Evolutionary conservation across 805 yeast species (phyloP), one percentile per base, ranked within the genome.

Genomic region (Metschnikowia lachancei): DNA sequence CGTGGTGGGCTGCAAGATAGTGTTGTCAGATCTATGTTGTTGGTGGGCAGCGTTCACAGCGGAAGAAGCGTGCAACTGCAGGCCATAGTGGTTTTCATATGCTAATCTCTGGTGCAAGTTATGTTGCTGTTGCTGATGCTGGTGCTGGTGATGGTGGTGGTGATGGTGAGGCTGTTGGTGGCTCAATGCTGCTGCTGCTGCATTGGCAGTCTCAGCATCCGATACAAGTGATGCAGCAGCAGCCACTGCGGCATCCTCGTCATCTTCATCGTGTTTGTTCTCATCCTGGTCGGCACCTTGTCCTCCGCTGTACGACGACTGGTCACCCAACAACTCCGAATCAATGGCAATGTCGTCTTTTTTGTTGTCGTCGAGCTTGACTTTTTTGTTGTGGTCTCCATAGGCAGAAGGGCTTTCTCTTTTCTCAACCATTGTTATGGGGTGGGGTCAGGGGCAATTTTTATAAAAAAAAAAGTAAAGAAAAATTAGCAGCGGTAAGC

Each of bases 271-370:
- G 20, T 45, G 48, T 29, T 47, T 49, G 19, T 26, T 16, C 12
- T 41, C 50, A 24, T 43, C 47, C 34, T 48, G 50, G 36, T 53
- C 49, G 41, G 39, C 34, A 19, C 39, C 45, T 6, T 39, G 30
- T n/a, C 38, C 47, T 16, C 31, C 41, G 19, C 39, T 52, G 54
- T 64, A 66, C 34, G 66, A 63, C 35, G 65, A 62, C 45, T 70
- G 74, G 52, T 72, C 75, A 36, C 68, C 71, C 52, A 72, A 64
- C 50, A 72, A 62, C 51, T 70, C 76, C 30, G 72, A 65, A 55
- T 70, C 76, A 44, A 71, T 72, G 43, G 70, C 72, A 36, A 64
- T 54, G 41, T 56, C 59, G 4, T 56, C 55, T 29, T 55, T 53
- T 34, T 56, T 55, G 18, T 28, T 36, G 19, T 47, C 52, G 44